Evolutionary conservation across 371 early-diverging fungal genomes (phyloP).

Genomic region (Haplosporangium sp.): DNA sequence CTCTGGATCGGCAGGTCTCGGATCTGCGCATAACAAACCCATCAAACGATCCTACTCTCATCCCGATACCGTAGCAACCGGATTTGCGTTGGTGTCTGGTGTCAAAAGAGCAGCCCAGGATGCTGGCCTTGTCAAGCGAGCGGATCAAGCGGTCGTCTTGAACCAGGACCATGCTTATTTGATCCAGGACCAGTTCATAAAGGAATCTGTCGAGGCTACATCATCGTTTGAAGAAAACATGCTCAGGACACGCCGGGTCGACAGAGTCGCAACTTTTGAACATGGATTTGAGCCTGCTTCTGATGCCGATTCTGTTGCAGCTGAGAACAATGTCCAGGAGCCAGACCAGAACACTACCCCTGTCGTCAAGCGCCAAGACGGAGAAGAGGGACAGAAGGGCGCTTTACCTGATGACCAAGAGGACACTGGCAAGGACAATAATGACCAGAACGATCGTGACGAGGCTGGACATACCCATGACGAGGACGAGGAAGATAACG

Average conservation of each 20-base stretch:
- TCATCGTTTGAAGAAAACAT: conserved; percentile 38
- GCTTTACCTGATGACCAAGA: conserved; percentile 5
- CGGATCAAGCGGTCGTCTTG: conserved; percentile 12
- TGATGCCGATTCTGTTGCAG: background rate
- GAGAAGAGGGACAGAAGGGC: conserved; percentile 2
- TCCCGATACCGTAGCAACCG: conserved; percentile 12
- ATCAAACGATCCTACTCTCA: conserved; percentile 29
- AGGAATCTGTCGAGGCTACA: background rate
- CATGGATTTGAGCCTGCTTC: conserved; percentile 3
- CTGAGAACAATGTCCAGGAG: background rate
- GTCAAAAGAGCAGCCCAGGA: background rate
- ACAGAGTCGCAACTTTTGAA: background rate
- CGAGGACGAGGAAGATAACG: conserved; percentile 45
- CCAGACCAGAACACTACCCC: background rate
- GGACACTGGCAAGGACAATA: conserved; percentile 3
- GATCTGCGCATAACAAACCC: conserved; percentile 18
- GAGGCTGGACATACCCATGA: conserved; percentile 3
- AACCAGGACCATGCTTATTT: conserved; percentile 14
- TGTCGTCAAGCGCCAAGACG: conserved; percentile 36
- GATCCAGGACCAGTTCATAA: conserved; percentile 30
- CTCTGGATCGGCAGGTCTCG: background rate
- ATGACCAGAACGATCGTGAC: conserved; percentile 12
- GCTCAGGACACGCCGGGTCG: conserved; percentile 25
- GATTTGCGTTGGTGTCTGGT: conserved; percentile 1
- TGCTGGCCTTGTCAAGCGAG: conserved; percentile 16